Base-by-base conservation (phyloP, 2,329 filamentous ascomycete genomes). In the Cryphonectria radicalis region DNA sequence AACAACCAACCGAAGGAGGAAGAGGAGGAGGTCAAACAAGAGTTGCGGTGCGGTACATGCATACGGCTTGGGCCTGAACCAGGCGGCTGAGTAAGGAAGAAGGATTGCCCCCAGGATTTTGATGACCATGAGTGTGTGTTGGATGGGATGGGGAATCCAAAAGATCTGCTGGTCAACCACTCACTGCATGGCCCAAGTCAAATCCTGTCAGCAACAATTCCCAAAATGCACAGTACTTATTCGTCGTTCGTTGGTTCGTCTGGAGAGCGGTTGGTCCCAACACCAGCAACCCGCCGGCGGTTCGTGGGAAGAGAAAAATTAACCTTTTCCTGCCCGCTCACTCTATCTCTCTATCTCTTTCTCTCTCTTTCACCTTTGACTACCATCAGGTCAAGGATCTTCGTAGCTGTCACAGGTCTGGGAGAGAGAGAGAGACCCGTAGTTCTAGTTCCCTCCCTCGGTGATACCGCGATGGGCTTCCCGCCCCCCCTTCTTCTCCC, bases 41-140 rank as follows among this genome's bases (percentile, higher is more conserved):
- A 62, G 17, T 14, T 40, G 7, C 17, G 37, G 7, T 59, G 19
- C 59, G 32, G n/a, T 50, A 50, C 43, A 22, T 50, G 17, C 43
- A 50, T 50, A 50, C 43, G 43, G 17, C 22, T 50, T n/a, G 19
- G 22, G 19, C 46, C 22, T 22, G 46, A 50, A 10, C 62, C 40
- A 37, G 32, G 59, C 35, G 32, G 35, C 59, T 40, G 59, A 62
- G 59, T 40, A 62, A 40, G 59, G 35, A 62, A 62, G 59, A 62
- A 62, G 59, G 59, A 62, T 62, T 40, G 59, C 17, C 59, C 35
- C 35, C 35, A 62, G 59, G 59, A 40, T 40, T 11, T 14, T 22
- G 43, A 50, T 50, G 19, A 22, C 43, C 43, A 50, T 19, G 17
- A 22, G 6, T n/a, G 22, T n/a, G 22, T 40, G 10, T 22, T 50